phyloP scores from a whole-genome alignment of 1,284 basidiomycete species.

The Pseudozyma sp. region DNA sequence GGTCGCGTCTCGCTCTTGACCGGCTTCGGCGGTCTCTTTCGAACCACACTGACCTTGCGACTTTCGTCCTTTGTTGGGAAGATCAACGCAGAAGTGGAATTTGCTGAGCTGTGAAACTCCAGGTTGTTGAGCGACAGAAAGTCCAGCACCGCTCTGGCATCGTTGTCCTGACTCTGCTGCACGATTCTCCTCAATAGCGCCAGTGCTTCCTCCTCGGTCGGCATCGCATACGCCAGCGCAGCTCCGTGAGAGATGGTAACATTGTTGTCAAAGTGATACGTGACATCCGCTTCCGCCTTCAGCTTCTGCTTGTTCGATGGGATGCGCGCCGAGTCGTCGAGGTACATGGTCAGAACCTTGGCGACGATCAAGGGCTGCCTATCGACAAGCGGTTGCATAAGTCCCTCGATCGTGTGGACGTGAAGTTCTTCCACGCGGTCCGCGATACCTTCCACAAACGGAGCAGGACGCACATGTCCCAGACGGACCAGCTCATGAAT shows the following conservation, averaged over 20 bases:
- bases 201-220: slow-evolving; percentile 7
- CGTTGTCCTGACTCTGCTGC: slow-evolving; percentile 6
- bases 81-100: slow-evolving; percentile 5
- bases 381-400: slow-evolving; percentile 24
- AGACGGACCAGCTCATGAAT: slow-evolving; percentile 23
- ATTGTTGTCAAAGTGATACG: slow-evolving; percentile 2
- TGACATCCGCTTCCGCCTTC: not conserved
- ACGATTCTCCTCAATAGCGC: slow-evolving; percentile 2
- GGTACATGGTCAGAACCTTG: slow-evolving; percentile 13
- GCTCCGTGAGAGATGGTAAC: not conserved
- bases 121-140: slow-evolving; percentile 28
- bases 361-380: slow-evolving; percentile 16
- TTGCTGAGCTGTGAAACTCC: slow-evolving; percentile 16
- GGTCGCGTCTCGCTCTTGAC: not conserved
- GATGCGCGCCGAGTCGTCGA: slow-evolving; percentile 9
- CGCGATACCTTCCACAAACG: slow-evolving; percentile 26
- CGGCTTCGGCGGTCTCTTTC: slow-evolving; percentile 8
- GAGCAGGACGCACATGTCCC: slow-evolving; percentile 12
- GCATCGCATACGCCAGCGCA: slow-evolving; percentile 22
- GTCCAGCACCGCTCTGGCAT: slow-evolving; percentile 23
- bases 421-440: slow-evolving; percentile 27
- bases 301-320: not conserved
- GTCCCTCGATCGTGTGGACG: slow-evolving; percentile 11
- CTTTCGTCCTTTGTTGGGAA: slow-evolving; percentile 19
- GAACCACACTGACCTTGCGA: slow-evolving; percentile 11